Percentiles rank a stretch among this genome's conserved stretches.
phyloP scores from a whole-genome alignment of 768 basidiomycete species.

The Boletus reticuloceps region DNA sequence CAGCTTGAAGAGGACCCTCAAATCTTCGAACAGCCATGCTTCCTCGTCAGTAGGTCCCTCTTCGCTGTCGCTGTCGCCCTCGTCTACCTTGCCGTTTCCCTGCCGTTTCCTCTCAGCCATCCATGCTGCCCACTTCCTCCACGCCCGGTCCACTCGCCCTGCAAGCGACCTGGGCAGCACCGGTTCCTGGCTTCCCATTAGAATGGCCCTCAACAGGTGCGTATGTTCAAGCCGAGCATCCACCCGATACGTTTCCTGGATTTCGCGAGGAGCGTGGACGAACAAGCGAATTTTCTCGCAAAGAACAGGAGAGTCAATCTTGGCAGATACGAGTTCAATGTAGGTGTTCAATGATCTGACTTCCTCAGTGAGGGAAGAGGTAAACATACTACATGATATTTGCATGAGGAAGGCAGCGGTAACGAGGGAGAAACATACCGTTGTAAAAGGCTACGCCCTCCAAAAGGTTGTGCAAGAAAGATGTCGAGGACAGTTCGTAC shows the following conservation, averaged over 20 bases:
- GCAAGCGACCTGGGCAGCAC: conserved; percentile 73
- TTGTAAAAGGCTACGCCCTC: conserved; percentile 88
- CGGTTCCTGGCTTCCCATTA: conserved; percentile 78
- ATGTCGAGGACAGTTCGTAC: conserved; percentile 89
- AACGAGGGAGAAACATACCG: conserved; percentile 44
- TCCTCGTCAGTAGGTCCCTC: conserved; percentile 93
- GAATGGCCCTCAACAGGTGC: conserved; percentile 74
- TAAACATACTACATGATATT: conserved; percentile 76
- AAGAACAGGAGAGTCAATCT: conserved; percentile 83
- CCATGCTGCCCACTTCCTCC: conserved; percentile 79
- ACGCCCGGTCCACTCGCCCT: conserved; percentile 74
- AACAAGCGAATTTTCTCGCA: conserved; percentile 87
- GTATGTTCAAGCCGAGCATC: conserved; percentile 76
- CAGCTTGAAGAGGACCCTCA: conserved; percentile 74
- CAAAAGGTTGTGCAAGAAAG: conserved; percentile 96
- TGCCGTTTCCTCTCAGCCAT: conserved; percentile 53
- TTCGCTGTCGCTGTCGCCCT: conserved; percentile 72
- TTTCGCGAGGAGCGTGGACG: conserved; percentile 83
- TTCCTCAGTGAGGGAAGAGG: conserved; percentile 87
- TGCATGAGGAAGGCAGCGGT: neutral
- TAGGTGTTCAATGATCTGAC: conserved; percentile 82
- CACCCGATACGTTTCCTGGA: conserved; percentile 76
- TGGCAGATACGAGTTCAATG: conserved; percentile 82
- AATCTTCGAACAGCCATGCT: conserved; percentile 94
- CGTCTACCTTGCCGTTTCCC: conserved; percentile 21